These are phyloP conservation scores for Mucor circinelloides DNA, from an alignment of 371 early-diverging fungal genomes.

Conservation along the genomic window DNA sequence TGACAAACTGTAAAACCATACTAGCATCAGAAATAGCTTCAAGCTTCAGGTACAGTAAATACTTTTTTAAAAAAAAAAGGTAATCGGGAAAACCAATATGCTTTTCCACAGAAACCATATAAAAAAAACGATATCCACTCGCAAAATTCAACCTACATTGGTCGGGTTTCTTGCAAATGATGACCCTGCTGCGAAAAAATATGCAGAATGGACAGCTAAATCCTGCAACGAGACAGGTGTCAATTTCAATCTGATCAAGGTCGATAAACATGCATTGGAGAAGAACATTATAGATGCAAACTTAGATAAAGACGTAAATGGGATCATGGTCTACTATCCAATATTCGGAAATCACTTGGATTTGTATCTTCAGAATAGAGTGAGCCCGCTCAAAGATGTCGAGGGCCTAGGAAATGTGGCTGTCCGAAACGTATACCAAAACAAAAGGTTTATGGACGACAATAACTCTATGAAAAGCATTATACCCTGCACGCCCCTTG, in stretches of 20 bases:
- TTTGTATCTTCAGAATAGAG: slow-evolving; percentile 86
- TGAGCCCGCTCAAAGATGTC: slow-evolving; percentile 88
- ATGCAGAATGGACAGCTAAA: slow-evolving; percentile 89
- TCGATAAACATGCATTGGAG: slow-evolving; percentile 81
- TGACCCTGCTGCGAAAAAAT: slow-evolving; percentile 89
- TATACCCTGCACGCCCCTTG: slow-evolving; percentile 95
- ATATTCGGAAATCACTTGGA: slow-evolving; percentile 91
- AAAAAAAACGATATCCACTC: slow-evolving; percentile 59
- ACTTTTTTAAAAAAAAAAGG: background rate
- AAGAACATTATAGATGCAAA: slow-evolving; percentile 84
- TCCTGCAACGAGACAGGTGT: slow-evolving; percentile 89
- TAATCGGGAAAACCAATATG: background rate
- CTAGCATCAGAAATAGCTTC: slow-evolving; percentile 58
- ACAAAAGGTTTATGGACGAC: slow-evolving; percentile 85
- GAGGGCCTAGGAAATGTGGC: slow-evolving; percentile 93
- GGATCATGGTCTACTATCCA: slow-evolving; percentile 95
- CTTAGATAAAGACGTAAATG: slow-evolving; percentile 76
- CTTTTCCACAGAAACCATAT: slow-evolving; percentile 71
- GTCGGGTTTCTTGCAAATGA: slow-evolving; percentile 95
- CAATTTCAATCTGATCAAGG: slow-evolving; percentile 85
- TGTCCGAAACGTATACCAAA: slow-evolving; percentile 92
- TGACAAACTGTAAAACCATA: slow-evolving; percentile 53
- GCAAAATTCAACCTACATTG: slow-evolving; percentile 73
- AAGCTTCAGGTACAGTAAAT: slow-evolving; percentile 53
- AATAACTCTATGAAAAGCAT: slow-evolving; percentile 85